Conservation (phyloP, 2,329 filamentous ascomycete species). For the Curvularia lunata region DNA sequence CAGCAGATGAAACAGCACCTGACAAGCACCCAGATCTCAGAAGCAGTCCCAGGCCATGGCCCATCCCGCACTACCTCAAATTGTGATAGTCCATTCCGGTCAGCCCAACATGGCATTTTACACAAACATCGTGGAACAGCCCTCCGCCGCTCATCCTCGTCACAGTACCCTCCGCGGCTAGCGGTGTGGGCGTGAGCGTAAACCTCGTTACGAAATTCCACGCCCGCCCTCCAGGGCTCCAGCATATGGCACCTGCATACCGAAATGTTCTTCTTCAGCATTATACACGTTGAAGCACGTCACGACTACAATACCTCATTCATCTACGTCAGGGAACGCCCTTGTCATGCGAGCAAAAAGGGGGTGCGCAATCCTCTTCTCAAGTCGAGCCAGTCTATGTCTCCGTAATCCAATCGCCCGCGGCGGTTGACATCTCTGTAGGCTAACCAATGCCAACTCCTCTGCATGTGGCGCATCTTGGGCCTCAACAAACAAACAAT, state of each 20-base stretch:
- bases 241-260: background rate
- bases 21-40: background rate
- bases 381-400: background rate
- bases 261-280: background rate
- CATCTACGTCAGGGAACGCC: background rate
- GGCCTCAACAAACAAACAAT: constrained; percentile 1
- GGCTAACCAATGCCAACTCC: background rate
- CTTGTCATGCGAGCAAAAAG: too few species aligned
- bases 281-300: background rate
- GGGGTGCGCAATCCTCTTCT: background rate
- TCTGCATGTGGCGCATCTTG: constrained; percentile 1
- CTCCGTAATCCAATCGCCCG: background rate
- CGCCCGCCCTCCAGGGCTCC: background rate
- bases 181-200: background rate
- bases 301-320: background rate
- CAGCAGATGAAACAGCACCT: background rate
- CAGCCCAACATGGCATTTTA: background rate
- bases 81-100: background rate
- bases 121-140: background rate
- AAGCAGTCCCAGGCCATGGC: background rate
- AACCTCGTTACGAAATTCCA: background rate
- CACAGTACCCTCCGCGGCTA: background rate
- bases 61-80: background rate
- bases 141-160: background rate
- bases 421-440: background rate